phyloP scores from a whole-genome alignment of 2,329 filamentous ascomycete species.

The Zasmidium citrigriseum region DNA sequence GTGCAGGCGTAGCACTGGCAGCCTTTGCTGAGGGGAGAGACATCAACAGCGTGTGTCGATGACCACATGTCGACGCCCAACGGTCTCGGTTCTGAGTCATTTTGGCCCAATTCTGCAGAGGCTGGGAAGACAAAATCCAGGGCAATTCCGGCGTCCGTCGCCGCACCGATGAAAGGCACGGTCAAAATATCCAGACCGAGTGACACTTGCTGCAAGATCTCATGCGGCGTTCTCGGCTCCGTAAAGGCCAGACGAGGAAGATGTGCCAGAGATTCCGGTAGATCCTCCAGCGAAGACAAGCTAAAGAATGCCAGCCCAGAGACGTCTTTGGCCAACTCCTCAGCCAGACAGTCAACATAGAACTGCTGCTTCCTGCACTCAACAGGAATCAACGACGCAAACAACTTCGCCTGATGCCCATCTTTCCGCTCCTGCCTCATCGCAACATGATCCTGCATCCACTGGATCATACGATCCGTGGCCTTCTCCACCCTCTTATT shows the following conservation, averaged over 20 bases:
- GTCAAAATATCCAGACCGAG: constrained; percentile 80
- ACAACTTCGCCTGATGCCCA: constrained; percentile 51
- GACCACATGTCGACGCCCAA: constrained; percentile 82
- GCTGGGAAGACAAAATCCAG: constrained; percentile 74
- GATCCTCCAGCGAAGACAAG: constrained; percentile 65
- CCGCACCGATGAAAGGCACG: constrained; percentile 70
- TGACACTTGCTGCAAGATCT: constrained; percentile 72
- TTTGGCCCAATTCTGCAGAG: neutral
- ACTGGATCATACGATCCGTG: constrained; percentile 80
- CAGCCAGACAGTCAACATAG: constrained; percentile 74
- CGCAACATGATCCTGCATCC: constrained; percentile 69
- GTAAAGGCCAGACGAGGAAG: constrained; percentile 77
- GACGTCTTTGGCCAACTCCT: constrained; percentile 60
- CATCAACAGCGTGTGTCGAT: constrained; percentile 58
- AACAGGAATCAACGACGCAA: constrained; percentile 71
- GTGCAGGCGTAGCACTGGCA: constrained; percentile 85
- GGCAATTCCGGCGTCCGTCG: constrained; percentile 83
- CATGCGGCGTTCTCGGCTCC: constrained; percentile 69
- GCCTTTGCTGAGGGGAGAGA: constrained; percentile 60
- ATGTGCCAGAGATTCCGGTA: constrained; percentile 60
- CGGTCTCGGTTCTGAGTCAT: constrained; percentile 38
- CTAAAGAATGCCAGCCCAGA: constrained; percentile 79
- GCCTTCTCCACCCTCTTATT: constrained; percentile 77
- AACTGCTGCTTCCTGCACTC: constrained; percentile 73
- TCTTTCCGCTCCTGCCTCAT: constrained; percentile 5